These are phyloP conservation scores for Fusarium sp. DNA, from an alignment of 2,329 filamentous ascomycete species.

Conservation along the genomic window DNA sequence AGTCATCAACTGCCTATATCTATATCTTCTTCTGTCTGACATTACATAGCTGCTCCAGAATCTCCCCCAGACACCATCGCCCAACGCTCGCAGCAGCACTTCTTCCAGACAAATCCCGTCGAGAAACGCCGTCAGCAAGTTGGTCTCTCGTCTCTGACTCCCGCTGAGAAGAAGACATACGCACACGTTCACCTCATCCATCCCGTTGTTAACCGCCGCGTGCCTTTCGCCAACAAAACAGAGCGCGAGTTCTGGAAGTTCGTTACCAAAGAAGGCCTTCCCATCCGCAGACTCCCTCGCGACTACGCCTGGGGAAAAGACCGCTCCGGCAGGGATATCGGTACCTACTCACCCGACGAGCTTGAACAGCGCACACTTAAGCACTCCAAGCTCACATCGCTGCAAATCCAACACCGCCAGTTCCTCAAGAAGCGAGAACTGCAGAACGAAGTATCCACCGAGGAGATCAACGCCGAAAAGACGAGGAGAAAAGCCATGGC, in stretches of 20 bases:
- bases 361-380: conserved; percentile 60
- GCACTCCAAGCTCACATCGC: conserved; percentile 58
- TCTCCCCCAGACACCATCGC: conserved; percentile 60
- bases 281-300: conserved; percentile 59
- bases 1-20: not conserved
- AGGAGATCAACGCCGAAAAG: conserved; percentile 63
- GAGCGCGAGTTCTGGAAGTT: conserved; percentile 71
- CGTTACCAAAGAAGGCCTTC: conserved; percentile 65
- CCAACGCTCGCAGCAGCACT: conserved; percentile 62
- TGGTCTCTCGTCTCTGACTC: conserved; percentile 61
- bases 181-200: conserved; percentile 62
- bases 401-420: conserved; percentile 60
- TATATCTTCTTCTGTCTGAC: conserved; percentile 5
- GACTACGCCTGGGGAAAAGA: conserved; percentile 66
- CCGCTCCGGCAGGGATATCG: conserved; percentile 63
- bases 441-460: conserved; percentile 44
- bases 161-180: conserved; percentile 65
- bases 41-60: conserved; percentile 48
- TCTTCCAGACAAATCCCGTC: conserved; percentile 65
- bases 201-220: conserved; percentile 54
- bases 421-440: conserved; percentile 58
- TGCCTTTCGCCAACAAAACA: conserved; percentile 60
- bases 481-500: conserved; percentile 66
- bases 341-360: conserved; percentile 62
- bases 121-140: conserved; percentile 60